A percentile compares a stretch with the other conserved stretches of the same genome.
Evolutionary conservation across 352 stramenopile species (phyloP).

Genomic region (Phytophthora aleatoria): DNA sequence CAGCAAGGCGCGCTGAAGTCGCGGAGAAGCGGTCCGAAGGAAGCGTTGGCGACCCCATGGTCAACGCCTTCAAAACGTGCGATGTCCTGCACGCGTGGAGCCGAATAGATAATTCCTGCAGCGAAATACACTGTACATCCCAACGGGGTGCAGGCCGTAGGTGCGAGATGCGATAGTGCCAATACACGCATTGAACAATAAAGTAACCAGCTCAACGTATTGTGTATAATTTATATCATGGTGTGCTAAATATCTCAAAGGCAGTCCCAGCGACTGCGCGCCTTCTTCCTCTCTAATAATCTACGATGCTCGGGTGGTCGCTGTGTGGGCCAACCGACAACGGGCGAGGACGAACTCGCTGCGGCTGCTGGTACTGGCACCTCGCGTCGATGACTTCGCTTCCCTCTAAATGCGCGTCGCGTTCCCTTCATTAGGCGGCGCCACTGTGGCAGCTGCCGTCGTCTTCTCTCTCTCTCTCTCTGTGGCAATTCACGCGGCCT

Average conservation of each 20-base stretch:
- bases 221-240: conserved; percentile 44
- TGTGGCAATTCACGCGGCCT: background rate
- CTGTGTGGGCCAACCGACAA: background rate
- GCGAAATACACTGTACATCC: background rate
- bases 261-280: conserved; percentile 11
- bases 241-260: conserved; percentile 38
- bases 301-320: conserved; percentile 12
- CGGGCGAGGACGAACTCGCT: conserved; percentile 2
- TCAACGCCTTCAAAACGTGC: background rate
- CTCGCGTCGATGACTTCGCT: background rate
- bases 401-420: conserved; percentile 1
- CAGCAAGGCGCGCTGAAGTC: conserved; percentile 12
- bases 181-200: background rate
- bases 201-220: conserved; percentile 11
- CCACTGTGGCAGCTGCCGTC: background rate
- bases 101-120: background rate
- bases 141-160: background rate
- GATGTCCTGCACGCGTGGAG: background rate
- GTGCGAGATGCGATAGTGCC: background rate
- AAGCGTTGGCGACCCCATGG: background rate
- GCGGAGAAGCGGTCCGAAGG: conserved; percentile 4
- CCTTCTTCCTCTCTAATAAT: conserved; percentile 23
- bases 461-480: background rate
- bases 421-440: conserved; percentile 2
- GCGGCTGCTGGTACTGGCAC: background rate